These are phyloP conservation scores for Simplicillium aogashimaense DNA, from an alignment of 2,329 filamentous ascomycete genomes.

Conservation along the genomic window DNA sequence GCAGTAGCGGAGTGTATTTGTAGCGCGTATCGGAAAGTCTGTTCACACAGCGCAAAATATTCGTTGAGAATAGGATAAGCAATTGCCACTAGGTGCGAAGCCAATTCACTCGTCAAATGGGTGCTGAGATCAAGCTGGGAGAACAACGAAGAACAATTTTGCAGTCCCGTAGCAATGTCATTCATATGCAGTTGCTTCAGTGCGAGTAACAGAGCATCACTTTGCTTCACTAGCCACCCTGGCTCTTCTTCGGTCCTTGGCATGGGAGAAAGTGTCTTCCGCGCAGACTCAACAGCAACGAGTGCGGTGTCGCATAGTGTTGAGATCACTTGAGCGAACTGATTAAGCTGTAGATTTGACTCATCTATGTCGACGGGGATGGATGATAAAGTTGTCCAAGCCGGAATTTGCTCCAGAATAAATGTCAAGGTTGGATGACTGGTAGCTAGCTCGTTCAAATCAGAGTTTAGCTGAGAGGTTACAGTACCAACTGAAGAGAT, in stretches of 20 bases:
- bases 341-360: conserved; percentile 17
- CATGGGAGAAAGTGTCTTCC: conserved; percentile 38
- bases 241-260: conserved; percentile 22
- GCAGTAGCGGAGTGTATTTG: conserved; percentile 60
- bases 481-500: conserved; percentile 23
- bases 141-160: conserved; percentile 25
- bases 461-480: conserved; percentile 24
- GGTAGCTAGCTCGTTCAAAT: conserved; percentile 28
- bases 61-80: conserved; percentile 61
- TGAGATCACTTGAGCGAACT: conserved; percentile 50
- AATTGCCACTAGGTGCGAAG: conserved; percentile 20
- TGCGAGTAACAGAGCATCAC: conserved; percentile 39
- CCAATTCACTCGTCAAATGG: conserved; percentile 15
- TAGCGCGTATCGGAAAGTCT: conserved; percentile 47
- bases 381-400: conserved; percentile 44
- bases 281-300: conserved; percentile 66
- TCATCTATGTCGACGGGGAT: conserved; percentile 7
- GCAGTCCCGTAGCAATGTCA: conserved; percentile 37
- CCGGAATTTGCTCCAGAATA: conserved; percentile 52
- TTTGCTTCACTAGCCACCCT: conserved; percentile 29
- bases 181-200: conserved; percentile 49
- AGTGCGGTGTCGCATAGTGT: conserved; percentile 65
- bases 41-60: conserved; percentile 53
- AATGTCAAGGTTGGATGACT: conserved; percentile 51
- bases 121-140: conserved; percentile 20